A percentile compares a stretch with the other conserved stretches of the same genome.
Evolutionary conservation across 352 stramenopile genomes (phyloP).

Genomic region (Phytophthora europaea): DNA sequence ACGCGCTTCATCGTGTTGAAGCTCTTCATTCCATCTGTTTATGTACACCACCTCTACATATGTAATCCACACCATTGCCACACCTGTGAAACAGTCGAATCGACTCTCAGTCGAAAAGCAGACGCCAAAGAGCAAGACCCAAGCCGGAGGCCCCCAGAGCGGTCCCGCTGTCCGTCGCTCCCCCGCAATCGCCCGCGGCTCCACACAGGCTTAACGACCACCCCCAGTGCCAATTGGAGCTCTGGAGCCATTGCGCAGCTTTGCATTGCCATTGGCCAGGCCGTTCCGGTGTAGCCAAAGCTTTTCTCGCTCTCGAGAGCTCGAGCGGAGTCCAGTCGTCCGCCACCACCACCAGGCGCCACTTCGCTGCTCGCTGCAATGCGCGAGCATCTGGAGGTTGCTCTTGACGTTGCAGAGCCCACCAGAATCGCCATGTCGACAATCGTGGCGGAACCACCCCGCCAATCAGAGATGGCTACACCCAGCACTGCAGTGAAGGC

Average conservation of each 20-base stretch:
- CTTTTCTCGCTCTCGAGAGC: conserved; percentile 12
- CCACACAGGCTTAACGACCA: conserved; percentile 4
- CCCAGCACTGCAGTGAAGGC: conserved; percentile 20
- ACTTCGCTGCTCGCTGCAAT: conserved; percentile 7
- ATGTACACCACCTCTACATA: neutral
- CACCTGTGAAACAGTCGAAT: conserved; percentile 4
- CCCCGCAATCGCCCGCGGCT: conserved; percentile 14
- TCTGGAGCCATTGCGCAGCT: conserved; percentile 25
- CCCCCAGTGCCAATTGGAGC: conserved; percentile 21
- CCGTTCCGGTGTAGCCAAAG: conserved; percentile 15
- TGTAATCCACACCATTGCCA: neutral
- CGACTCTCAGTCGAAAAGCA: conserved; percentile 42
- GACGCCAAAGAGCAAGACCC: conserved; percentile 31
- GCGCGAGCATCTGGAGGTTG: neutral
- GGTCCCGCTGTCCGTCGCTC: conserved; percentile 10
- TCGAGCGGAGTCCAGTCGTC: conserved; percentile 26
- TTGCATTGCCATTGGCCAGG: conserved; percentile 18
- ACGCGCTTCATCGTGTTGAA: neutral
- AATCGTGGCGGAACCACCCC: conserved; percentile 36
- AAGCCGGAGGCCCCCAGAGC: conserved; percentile 27
- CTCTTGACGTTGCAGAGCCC: conserved; percentile 1
- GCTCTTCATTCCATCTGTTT: neutral
- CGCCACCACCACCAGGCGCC: conserved; percentile 9
- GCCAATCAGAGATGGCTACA: conserved; percentile 41
- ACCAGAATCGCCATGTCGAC: conserved; percentile 35